Evolutionary conservation across 306 rosid species (phyloP), one percentile per base, ranked within the genome.

Genomic region (Cicer yamashitae): DNA sequence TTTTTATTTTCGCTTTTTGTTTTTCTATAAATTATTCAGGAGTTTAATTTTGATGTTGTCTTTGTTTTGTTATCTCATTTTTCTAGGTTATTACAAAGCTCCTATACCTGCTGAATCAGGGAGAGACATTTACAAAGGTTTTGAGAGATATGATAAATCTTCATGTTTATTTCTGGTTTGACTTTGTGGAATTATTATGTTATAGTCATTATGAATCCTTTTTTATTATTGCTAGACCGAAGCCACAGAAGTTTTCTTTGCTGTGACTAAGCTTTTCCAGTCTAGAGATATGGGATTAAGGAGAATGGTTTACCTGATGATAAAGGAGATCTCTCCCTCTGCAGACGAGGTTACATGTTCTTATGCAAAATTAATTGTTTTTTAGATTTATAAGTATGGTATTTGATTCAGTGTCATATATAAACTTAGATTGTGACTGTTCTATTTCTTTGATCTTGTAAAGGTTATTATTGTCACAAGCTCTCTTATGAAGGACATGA

Each of bases 401-500:
- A 20, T 43, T 50, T 82, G 44, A 20, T 70, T 18, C 48, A 60
- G 70, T 54, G 54, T 78, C 53, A 73, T 34, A 51, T 61, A 73
- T 34, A 51, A 74, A 44, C 71, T 65, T 75, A 39, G 84, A 50
- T 57, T 64, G 87, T 84, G 83, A 89, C 77, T 77, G 39, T 66
- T 83, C 47, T 34, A 17, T 71, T 40, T 66, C 39, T 37, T 68
- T 71, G n/a, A 82, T 83, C 60, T 68, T 54, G 56, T 54, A 30
- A 63, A 96, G 99, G 99, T 96, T 82, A 96, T 96, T 67, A 96
- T 96, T 8, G 99, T 96, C 82, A 96, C 99, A 54, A 96, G 99
- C 89, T 96, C 98, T 77, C 96, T 96, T 38, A 96, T 96, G 99
- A 96, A 96, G 86, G 99, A 96, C 81, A 96, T 96, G 99, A 96